Base-by-base conservation (phyloP, 768 basidiomycete species). In the Boletus pseudo-olivaceus region DNA sequence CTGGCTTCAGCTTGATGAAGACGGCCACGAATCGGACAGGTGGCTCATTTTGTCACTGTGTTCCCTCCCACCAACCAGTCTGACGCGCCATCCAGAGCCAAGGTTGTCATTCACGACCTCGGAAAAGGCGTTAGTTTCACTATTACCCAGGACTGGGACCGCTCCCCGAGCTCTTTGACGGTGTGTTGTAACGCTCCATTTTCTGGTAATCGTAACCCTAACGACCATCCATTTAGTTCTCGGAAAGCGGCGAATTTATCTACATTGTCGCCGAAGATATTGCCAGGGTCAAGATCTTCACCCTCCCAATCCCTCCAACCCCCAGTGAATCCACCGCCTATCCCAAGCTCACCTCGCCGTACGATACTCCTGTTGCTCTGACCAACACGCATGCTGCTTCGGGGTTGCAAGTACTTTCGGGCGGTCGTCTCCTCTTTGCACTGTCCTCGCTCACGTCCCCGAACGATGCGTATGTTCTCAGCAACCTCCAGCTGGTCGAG, bases 1-100 rank as follows among this genome's bases (percentile, higher is more conserved):
- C 1, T 98, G 95, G 95, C 72, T 91, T 37, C 90, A 98, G 68
- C 80, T 94, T 57, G 84, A 86, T 48, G 68, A 88, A 65, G 93
- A 98, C 61, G 94, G 95, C 2, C 88, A 94, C 61, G 95, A 98
- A 71, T 79, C 87, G 48, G 95, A 96, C 71, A 82, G 88, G 85
- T 84, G 55, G 40, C 67, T 51, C 38, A 44, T 26, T 30, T 53
- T 38, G 2, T 29, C 8, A 3, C 5, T 26, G 9, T 27, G 27
- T 39, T 47, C 11, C 29, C 12, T 27, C 1, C 26, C 23, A 14
- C 14, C 19, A 29, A 11, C 37, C 12, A 12, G 10, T 42, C 51
- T 59, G 32, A 59, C 23, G 11, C 11, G 17, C 20, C 26, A 51
- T 39, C 0, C 58, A 90, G 90, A 56, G 80, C 82, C 8, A 88